Base-by-base conservation (phyloP, 108 stramenopile species). In the Cyclotella kingstonii region DNA sequence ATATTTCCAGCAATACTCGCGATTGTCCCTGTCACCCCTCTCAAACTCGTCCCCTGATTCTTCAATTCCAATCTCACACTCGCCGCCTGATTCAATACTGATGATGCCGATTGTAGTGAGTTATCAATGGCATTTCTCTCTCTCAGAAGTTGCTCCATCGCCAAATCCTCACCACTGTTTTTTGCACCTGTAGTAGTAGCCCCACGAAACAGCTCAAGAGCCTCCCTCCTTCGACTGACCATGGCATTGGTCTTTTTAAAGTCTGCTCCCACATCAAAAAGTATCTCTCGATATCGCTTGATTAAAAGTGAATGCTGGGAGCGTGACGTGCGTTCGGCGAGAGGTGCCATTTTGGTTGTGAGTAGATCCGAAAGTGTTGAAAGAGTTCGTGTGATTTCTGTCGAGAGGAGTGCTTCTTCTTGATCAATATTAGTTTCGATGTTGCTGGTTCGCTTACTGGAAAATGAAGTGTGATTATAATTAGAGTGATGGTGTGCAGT, bases 211-310 rank as follows among this genome's bases (percentile, higher is more conserved):
- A 92, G 58, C 57, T 92, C 83, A 44, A 64, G 54, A 5, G 82
- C 81, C 71, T 92, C 87, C 38, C 78, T 45, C 38, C 76, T 70
- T 8, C 91, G 82, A 2, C 60, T 55, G 11, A 86, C 68, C 1
- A 77, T 59, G 7, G 70, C 73, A 34, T 43, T 40, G 8, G 84
- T 74, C 54, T 92, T 92, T 61, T 87, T 73, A 60, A 84, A 92
- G 57, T 92, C 91, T 10, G 79, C 72, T 2, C 59, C 65, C 18
- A 81, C 76, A 71, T 92, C 91, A 59, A 87, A 86, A 7, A 92
- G 61, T 56, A 92, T 92, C 69, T 92, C 91, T 22, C 91, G 78
- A 64, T 92, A 92, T 42, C 91, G 80, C 54, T 87, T 87, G 51
- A 89, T 83, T 11, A 89, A 54, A 5, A 84, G 62, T 9, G 67